Evolutionary conservation across 1,284 basidiomycete species (phyloP), one percentile per base, ranked within the genome.

Genomic region (Pyrrhoderma noxium): DNA sequence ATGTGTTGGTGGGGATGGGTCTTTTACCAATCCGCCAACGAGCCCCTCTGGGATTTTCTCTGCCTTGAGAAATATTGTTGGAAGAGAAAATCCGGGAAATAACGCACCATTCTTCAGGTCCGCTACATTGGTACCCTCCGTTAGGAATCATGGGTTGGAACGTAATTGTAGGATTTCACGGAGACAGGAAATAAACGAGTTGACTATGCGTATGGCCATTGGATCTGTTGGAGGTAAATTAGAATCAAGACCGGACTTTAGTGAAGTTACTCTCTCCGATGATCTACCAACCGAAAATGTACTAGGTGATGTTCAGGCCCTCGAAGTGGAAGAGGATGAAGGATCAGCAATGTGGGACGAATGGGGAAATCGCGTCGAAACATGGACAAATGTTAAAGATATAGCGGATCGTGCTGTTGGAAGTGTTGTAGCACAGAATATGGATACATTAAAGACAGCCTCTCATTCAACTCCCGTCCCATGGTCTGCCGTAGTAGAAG

Each of bases 151-250:
- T 14, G 58, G 61, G 0, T 65, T 70, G 8, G 90, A 93, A 63
- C 74, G 72, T 41, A 66, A 69, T 11, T 77, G 73, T 55, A 76
- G 89, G 37, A 72, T 82, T 53, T 64, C 69, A 2, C 71, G 85
- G 35, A 74, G 89, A 49, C 71, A 79, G 51, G 81, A 89, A 57
- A 79, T 89, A 55, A 93, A 91, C 62, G 80, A 87, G 58, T 66
- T 91, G 40, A 82, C 80, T 0, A 82, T 89, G 72, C 76, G 84
- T 21, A 87, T 89, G 77, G 90, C 80, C 7, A 71, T 92, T 21
- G 81, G 83, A 25, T 75, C 77, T 2, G 73, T 89, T 9, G 90
- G 89, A 8, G 89, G 87, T 2, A 61, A 68, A 1, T 64, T 93
- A n/a, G 75, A 71, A 42, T 59, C 60, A 14, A n/a, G 34, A 2